Percentiles rank a stretch among this genome's conserved stretches.
Conservation (phyloP, 1,284 basidiomycete species). For the Uromyces viciae-fabae region DNA sequence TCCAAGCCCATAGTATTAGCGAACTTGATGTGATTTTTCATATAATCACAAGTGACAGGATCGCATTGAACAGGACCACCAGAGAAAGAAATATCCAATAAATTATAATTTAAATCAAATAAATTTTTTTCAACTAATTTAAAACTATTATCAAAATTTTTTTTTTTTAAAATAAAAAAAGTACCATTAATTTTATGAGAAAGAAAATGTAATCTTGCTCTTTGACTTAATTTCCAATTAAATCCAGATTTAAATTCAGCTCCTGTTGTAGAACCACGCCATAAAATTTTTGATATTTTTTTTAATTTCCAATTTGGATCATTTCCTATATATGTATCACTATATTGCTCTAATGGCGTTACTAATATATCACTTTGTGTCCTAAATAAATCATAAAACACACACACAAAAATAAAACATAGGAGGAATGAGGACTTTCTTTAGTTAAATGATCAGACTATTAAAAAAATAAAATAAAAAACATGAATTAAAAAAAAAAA, state of each 20-base stretch:
- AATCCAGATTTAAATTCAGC: conserved; percentile 49
- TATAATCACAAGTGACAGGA: conserved; percentile 50
- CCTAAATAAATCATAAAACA: conserved; percentile 25
- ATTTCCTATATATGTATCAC: conserved; percentile 52
- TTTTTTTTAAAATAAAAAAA: conserved; percentile 46
- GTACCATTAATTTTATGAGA: conserved; percentile 48
- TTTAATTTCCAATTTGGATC: conserved; percentile 52
- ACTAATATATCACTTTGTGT: conserved; percentile 53
- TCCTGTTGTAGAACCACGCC: conserved; percentile 53
- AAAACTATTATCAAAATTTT: conserved; percentile 26
- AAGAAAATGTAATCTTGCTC: conserved; percentile 51
- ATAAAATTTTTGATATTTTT: conserved; percentile 48
- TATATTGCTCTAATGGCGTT: conserved; percentile 54
- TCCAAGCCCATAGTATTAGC: conserved; percentile 51
- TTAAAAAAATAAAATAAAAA: neutral
- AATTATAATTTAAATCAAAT: conserved; percentile 46
- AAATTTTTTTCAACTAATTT: conserved; percentile 36
- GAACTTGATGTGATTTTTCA: conserved; percentile 50
- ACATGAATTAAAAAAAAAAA: neutral
- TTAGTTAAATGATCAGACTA: too few relatives aligned
- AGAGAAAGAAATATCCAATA: conserved; percentile 49
- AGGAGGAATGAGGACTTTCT: too few relatives aligned
- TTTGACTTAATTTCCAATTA: conserved; percentile 51
- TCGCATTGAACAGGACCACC: conserved; percentile 53
- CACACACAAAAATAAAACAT: neutral